Conservation (phyloP, 805 yeast species). For the Debaryomyces tyrocola region DNA sequence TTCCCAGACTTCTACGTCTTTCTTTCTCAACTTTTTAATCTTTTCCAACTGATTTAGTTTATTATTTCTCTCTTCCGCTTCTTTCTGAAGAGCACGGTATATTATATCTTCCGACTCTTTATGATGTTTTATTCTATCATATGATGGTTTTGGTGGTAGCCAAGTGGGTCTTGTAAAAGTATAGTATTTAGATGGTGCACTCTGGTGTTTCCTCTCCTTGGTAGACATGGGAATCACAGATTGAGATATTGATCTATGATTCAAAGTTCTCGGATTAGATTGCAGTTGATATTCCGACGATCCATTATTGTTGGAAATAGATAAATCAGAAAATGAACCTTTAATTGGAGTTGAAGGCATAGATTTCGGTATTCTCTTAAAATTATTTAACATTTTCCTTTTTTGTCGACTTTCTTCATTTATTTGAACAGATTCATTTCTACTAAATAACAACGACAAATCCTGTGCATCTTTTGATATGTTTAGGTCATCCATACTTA, state of each 20-base stretch:
- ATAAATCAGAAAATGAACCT: neutral
- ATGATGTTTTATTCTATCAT: conserved; percentile 55
- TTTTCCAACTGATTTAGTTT: conserved; percentile 31
- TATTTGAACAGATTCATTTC: conserved; percentile 23
- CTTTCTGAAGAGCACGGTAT: conserved; percentile 39
- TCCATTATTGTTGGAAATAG: neutral
- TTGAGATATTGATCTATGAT: neutral
- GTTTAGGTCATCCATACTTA: conserved; percentile 10
- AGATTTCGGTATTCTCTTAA: conserved; percentile 13
- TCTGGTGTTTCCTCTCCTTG: neutral
- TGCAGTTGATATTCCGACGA: neutral
- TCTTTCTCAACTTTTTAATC: conserved; percentile 30
- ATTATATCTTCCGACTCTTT: conserved; percentile 50
- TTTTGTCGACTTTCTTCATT: conserved; percentile 25
- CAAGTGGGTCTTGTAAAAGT: conserved; percentile 60
- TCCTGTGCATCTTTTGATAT: conserved; percentile 36
- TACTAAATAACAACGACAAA: conserved; percentile 27
- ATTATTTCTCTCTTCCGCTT: conserved; percentile 29
- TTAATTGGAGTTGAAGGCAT: conserved; percentile 2
- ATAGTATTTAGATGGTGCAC: neutral
- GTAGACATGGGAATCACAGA: neutral
- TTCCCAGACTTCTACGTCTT: conserved; percentile 31
- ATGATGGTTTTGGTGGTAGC: conserved; percentile 62
- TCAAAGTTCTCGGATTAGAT: neutral
- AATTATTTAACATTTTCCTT: conserved; percentile 18